A percentile compares a stretch with the other conserved stretches of the same genome.
phyloP scores from a whole-genome alignment of 257 asterid genomes.

The Nyctanthes arbortristis region DNA sequence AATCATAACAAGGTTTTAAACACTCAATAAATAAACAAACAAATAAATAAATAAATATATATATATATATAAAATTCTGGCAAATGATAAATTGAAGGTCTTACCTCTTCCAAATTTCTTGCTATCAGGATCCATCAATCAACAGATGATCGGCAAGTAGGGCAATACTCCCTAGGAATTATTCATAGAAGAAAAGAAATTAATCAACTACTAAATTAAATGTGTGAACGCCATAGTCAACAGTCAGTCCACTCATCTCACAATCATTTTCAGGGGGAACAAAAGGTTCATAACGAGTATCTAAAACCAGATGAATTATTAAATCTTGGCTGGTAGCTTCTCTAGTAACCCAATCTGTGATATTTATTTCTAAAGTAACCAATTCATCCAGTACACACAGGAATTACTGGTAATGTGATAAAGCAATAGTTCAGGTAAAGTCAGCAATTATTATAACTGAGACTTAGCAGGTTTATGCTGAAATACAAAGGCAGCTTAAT shows the following conservation, averaged over 20 bases:
- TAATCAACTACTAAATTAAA: background rate
- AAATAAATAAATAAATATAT: no score
- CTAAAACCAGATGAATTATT: background rate
- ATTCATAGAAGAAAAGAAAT: slow-evolving; percentile 19
- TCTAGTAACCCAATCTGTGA: background rate
- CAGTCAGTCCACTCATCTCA: background rate
- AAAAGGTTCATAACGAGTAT: background rate
- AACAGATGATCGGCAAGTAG: slow-evolving; percentile 23
- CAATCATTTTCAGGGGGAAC: background rate
- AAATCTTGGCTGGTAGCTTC: background rate
- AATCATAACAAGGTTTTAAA: background rate
- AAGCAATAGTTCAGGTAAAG: background rate
- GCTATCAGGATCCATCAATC: slow-evolving; percentile 63
- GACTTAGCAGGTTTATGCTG: background rate
- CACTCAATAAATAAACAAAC: background rate
- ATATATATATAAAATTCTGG: background rate
- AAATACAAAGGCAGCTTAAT: background rate
- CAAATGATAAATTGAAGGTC: background rate
- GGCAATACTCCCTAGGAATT: slow-evolving; percentile 28
- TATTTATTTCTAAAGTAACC: background rate
- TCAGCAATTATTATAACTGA: background rate
- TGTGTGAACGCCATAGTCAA: background rate
- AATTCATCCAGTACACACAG: background rate
- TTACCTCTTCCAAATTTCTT: slow-evolving; percentile 68
- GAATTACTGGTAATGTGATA: background rate